These are phyloP conservation scores for Candida dubliniensis DNA, from an alignment of 1,139 yeast species.

Conservation along the genomic window DNA sequence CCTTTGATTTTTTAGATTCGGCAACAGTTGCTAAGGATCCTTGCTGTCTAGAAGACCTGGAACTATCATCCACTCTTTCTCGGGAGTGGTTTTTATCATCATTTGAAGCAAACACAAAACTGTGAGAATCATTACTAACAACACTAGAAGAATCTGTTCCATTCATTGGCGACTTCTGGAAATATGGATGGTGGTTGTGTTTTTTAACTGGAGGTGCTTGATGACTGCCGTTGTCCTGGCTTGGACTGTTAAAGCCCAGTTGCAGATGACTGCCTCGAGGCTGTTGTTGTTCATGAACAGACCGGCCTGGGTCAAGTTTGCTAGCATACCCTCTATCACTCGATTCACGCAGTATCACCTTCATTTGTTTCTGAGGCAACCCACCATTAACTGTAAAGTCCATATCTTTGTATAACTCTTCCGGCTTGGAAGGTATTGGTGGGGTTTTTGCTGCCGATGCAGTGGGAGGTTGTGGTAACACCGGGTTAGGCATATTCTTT, in stretches of 20 bases:
- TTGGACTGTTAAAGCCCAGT: background rate
- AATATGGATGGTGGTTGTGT: conserved; percentile 18
- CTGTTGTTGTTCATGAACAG: conserved; percentile 3
- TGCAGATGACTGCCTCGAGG: background rate
- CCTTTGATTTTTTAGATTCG: conserved; percentile 23
- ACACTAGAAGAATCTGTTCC: conserved; percentile 9
- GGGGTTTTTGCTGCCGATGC: conserved; percentile 5
- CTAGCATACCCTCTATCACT: background rate
- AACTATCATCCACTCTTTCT: conserved; percentile 24
- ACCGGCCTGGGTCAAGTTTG: conserved; percentile 5
- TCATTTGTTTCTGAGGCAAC: conserved; percentile 46
- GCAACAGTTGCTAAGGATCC: conserved; percentile 31
- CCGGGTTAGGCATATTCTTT: conserved; percentile 28
- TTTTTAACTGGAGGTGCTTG: background rate
- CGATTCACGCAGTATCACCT: conserved; percentile 23
- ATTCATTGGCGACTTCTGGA: conserved; percentile 11
- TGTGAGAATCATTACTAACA: conserved; percentile 28
- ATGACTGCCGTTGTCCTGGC: background rate
- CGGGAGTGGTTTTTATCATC: conserved; percentile 13
- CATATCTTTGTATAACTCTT: conserved; percentile 32
- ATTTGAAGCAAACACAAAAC: conserved; percentile 27
- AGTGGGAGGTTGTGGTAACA: conserved; percentile 4
- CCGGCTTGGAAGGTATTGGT: conserved; percentile 1
- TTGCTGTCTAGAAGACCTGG: conserved; percentile 20
- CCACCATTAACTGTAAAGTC: conserved; percentile 48